Percentiles rank a stretch among this genome's conserved stretches.
Evolutionary conservation across 2,329 filamentous ascomycete genomes (phyloP).

Genomic region (Lecanicillium sp.): DNA sequence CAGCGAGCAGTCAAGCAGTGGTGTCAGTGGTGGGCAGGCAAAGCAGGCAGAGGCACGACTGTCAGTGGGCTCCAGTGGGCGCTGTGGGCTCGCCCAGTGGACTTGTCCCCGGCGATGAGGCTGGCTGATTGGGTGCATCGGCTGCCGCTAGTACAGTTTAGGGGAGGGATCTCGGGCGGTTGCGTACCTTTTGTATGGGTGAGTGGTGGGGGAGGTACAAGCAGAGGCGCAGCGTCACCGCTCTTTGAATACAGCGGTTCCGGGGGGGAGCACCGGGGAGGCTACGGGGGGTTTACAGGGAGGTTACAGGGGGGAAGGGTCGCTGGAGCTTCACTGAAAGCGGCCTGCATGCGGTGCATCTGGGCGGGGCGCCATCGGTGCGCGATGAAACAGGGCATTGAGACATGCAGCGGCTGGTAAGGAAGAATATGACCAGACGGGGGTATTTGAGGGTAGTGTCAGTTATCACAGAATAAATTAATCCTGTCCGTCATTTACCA

Average conservation of each 20-base stretch:
- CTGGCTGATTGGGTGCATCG: neutral
- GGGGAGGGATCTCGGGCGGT: too few relatives aligned
- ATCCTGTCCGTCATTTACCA: too few relatives aligned
- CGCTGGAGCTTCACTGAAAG: too few relatives aligned
- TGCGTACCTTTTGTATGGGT: neutral
- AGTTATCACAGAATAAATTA: too few relatives aligned
- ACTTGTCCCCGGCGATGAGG: neutral
- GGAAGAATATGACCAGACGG: too few relatives aligned
- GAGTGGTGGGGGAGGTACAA: neutral
- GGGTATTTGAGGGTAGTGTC: too few relatives aligned
- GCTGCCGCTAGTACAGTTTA: too few relatives aligned
- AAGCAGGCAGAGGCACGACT: neutral
- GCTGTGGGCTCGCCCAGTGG: neutral
- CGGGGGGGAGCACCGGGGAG: neutral
- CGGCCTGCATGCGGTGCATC: too few relatives aligned
- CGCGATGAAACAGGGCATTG: neutral
- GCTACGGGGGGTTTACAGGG: neutral
- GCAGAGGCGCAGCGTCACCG: conserved; percentile 6
- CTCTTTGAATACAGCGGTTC: too few relatives aligned
- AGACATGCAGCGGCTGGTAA: neutral
- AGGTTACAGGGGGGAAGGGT: too few relatives aligned
- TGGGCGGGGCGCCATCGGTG: too few relatives aligned
- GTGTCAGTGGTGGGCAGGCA: neutral
- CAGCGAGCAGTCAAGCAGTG: neutral
- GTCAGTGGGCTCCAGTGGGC: conserved; percentile 1